Evolutionary conservation across 2,329 filamentous ascomycete species (phyloP).

Genomic region (Diaporthe sp.): DNA sequence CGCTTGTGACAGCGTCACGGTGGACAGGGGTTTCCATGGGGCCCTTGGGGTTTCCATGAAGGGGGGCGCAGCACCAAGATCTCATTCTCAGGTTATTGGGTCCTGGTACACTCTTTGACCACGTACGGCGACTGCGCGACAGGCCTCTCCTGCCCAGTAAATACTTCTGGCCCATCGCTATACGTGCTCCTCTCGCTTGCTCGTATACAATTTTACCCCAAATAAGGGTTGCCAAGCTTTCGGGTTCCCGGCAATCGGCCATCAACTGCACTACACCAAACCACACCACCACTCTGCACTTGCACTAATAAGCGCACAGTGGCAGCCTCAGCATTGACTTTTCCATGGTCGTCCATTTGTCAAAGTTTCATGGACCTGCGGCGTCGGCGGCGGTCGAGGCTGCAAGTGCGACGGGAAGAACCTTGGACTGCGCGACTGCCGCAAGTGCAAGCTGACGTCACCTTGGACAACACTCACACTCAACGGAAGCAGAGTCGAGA

Average conservation of each 20-base stretch:
- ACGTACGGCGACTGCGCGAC: background rate
- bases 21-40: background rate
- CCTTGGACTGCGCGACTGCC: background rate
- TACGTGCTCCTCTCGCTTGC: slow-evolving; percentile 27
- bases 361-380: background rate
- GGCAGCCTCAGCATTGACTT: background rate
- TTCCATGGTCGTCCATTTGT: background rate
- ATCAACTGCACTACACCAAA: background rate
- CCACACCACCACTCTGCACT: background rate
- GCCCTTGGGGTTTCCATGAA: background rate
- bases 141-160: slow-evolving; percentile 3
- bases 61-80: slow-evolving; percentile 11
- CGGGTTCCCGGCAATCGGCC: slow-evolving; percentile 4
- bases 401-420: slow-evolving; percentile 9
- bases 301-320: background rate
- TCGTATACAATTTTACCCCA: slow-evolving; percentile 22
- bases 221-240: slow-evolving; percentile 9
- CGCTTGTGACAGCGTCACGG: slow-evolving; percentile 19
- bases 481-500: background rate
- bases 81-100: background rate
- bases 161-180: slow-evolving; percentile 16
- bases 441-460: background rate
- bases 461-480: background rate
- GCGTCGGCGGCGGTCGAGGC: background rate
- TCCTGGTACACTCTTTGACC: background rate